Conservation (phyloP, 2,329 filamentous ascomycete species). For the Aspergillus flavus region DNA sequence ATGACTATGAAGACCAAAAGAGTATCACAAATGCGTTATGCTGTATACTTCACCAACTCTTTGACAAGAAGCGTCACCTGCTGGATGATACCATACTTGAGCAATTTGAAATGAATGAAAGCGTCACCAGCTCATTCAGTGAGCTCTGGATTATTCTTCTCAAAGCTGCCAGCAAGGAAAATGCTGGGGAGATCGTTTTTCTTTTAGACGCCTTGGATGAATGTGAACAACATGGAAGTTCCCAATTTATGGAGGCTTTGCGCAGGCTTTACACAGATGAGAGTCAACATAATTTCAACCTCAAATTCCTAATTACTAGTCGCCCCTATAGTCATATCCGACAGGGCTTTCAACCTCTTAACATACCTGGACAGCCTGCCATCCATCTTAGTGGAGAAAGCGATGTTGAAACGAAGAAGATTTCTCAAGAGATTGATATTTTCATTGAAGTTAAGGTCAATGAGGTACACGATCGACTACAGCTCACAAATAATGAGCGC, state of each 20-base stretch:
- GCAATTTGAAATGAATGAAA: slow-evolving; percentile 19
- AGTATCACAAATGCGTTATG: slow-evolving; percentile 33
- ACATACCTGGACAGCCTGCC: slow-evolving; percentile 10
- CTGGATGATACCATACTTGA: slow-evolving; percentile 16
- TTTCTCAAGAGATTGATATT: slow-evolving; percentile 28
- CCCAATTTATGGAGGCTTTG: slow-evolving; percentile 28
- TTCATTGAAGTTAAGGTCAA: slow-evolving; percentile 23
- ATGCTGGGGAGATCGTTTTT: slow-evolving; percentile 33
- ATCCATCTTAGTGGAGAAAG: slow-evolving; percentile 25
- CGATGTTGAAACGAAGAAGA: slow-evolving; percentile 19
- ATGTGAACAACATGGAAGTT: slow-evolving; percentile 29
- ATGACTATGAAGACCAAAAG: slow-evolving; percentile 41
- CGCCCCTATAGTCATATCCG: slow-evolving; percentile 26
- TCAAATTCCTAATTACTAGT: slow-evolving; percentile 43
- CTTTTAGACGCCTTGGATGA: slow-evolving; percentile 49
- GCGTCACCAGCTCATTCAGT: slow-evolving; percentile 23
- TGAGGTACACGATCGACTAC: slow-evolving; percentile 11
- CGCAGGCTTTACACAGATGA: slow-evolving; percentile 24
- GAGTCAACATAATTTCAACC: slow-evolving; percentile 4
- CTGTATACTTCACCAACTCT: slow-evolving; percentile 44
- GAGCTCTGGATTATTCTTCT: slow-evolving; percentile 38
- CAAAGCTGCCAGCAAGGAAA: slow-evolving; percentile 8
- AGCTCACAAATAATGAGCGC: slow-evolving; percentile 20
- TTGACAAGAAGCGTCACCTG: slow-evolving; percentile 24
- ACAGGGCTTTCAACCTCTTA: slow-evolving; percentile 15